Percentiles rank a stretch among this genome's conserved stretches.
Evolutionary conservation across 2,329 filamentous ascomycete species (phyloP).

Genomic region (Fusarium buharicum): DNA sequence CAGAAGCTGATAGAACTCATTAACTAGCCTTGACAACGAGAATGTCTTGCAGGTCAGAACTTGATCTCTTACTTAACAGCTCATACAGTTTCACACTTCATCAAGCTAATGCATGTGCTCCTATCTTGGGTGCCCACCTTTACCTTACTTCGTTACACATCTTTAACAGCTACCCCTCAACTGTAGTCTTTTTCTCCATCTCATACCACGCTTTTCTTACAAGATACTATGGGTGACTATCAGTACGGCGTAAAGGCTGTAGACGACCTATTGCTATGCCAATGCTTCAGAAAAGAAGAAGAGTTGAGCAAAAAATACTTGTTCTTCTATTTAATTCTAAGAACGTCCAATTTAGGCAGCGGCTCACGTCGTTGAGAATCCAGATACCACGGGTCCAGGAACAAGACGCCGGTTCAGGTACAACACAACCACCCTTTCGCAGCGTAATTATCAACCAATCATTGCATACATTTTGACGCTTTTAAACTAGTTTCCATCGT

Average conservation of each 20-base stretch:
- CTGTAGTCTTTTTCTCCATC: not conserved
- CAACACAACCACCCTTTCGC: not conserved
- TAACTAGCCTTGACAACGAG: too few species aligned
- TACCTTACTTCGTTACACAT: not conserved
- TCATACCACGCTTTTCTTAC: not conserved
- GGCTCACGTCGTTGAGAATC: too few species aligned
- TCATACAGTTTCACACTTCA: not conserved
- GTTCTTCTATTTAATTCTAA: too few species aligned
- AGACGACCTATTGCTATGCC: too few species aligned
- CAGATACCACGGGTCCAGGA: not conserved
- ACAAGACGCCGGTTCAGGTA: conserved; percentile 3
- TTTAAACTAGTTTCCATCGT: not conserved
- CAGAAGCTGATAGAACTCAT: not conserved
- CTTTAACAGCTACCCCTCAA: not conserved
- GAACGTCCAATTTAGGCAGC: too few species aligned
- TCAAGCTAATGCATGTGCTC: not conserved
- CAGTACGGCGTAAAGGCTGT: too few species aligned
- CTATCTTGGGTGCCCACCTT: not conserved
- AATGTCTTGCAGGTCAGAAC: not conserved
- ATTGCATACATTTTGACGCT: rapidly evolving
- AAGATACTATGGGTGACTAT: too few species aligned
- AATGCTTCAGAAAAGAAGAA: too few species aligned
- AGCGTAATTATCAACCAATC: not conserved
- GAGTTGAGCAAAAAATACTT: too few species aligned
- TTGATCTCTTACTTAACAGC: too few species aligned